Base-by-base conservation (phyloP, 306 rosid genomes). In the Trifolium dubium region DNA sequence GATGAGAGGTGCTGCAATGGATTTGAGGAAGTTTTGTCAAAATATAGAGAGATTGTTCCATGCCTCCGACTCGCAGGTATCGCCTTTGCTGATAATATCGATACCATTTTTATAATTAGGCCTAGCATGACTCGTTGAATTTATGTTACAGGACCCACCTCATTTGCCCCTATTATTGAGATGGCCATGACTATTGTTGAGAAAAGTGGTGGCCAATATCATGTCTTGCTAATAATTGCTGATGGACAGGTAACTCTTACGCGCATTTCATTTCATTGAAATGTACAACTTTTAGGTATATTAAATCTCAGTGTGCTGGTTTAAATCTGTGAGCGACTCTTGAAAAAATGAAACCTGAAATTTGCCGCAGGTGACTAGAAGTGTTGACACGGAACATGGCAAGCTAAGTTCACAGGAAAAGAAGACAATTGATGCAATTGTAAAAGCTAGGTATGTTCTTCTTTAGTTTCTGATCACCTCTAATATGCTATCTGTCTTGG, bases 121-220 rank as follows among this genome's bases (percentile, higher is more conserved):
- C 72, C 56, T 13, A 37, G 44, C 13, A 49, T 64, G 8, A 61
- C 78, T 78, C 46, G 18, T 56, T 19, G 37, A 58, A 63, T 77
- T 59, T 32, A 50, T 79, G 31, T 67, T 61, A 77, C 87, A 91
- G 97, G 96, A 39, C 98, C 98, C 14, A 92, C 98, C 67, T 90
- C 97, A 35, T 92, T 92, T 86, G 97, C 98, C 64, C 98, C 97
- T 23, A 78, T 92, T 10, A 85, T 90, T 84, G 98, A 92, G 79
- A 92, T 90, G 97, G 97, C 97, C 47, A 80, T 75, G 78, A 92
- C 97, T 19, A 87, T 89, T 46, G 98, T 92, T 6, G 98, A 92
- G 85, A 81, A 90, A 80, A 89, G 97, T 63, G 86, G 92, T 50
- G 97, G 98, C 76, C 97, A 90, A 70, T 90, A 92, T 85, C 98